Percentiles rank a stretch among this genome's conserved stretches.
Evolutionary conservation across 495 filamentous ascomycete genomes (phyloP).

Genomic region (Xylaria curta): DNA sequence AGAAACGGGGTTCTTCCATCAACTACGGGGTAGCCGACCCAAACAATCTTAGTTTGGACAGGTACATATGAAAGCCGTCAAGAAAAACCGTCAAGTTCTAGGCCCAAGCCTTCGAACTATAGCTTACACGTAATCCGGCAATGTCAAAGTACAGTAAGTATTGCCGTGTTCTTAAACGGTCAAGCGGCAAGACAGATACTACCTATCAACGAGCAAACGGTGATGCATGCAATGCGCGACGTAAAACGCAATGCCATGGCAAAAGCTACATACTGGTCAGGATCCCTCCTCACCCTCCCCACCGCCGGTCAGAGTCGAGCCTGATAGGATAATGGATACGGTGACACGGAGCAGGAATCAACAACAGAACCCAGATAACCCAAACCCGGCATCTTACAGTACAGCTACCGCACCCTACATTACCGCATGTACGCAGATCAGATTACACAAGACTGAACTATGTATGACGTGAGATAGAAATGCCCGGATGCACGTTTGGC

Average conservation of each 20-base stretch:
- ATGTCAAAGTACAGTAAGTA: conserved; percentile 6
- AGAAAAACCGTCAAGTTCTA: conserved; percentile 14
- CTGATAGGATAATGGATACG: background rate
- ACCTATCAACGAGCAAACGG: background rate
- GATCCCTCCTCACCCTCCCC: background rate
- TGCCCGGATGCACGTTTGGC: conserved; percentile 20
- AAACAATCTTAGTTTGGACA: background rate
- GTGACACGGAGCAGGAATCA: background rate
- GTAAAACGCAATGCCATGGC: background rate
- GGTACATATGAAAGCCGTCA: background rate
- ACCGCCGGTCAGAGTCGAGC: background rate
- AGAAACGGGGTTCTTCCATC: background rate
- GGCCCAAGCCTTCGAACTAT: conserved; percentile 15
- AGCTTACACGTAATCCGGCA: background rate
- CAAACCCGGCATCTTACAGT: background rate
- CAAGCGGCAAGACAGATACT: background rate
- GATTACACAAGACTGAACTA: conserved; percentile 13
- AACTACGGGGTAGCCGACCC: background rate
- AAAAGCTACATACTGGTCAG: background rate
- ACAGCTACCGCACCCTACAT: background rate
- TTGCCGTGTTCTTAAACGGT: background rate
- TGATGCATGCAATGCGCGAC: conserved; percentile 4
- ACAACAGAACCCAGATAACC: background rate
- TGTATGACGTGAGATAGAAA: conserved; percentile 17
- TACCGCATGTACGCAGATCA: background rate